Evolutionary conservation across 169 alveolate genomes (phyloP).

Genomic region (Besnoitia besnoiti): DNA sequence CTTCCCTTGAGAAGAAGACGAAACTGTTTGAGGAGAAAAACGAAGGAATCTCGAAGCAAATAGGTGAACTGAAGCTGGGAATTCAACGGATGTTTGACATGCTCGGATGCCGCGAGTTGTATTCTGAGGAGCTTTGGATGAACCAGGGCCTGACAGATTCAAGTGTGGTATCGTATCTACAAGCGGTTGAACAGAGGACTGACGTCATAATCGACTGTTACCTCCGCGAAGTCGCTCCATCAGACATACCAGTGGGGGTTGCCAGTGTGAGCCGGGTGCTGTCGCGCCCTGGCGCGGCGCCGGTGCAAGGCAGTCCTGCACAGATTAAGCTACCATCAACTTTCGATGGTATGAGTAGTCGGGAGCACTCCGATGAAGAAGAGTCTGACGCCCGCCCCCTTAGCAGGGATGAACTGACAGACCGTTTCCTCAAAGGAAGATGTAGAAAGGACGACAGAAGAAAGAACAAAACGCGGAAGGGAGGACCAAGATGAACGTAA

Average conservation of each 20-base stretch:
- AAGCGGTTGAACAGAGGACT: constrained; percentile 36
- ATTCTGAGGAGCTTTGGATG: constrained; percentile 35
- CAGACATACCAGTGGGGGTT: neutral
- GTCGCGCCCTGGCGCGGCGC: neutral
- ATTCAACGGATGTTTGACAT: constrained; percentile 7
- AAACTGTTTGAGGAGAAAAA: neutral
- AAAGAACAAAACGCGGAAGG: constrained; percentile 25
- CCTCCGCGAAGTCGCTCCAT: neutral
- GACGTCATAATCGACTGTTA: neutral
- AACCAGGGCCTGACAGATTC: constrained; percentile 32
- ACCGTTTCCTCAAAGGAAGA: neutral
- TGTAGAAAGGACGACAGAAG: constrained; percentile 1
- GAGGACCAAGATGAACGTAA: neutral
- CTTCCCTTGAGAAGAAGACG: neutral
- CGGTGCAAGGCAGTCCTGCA: neutral
- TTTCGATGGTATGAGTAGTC: constrained; percentile 25
- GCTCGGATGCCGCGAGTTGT: neutral
- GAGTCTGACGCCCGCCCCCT: constrained; percentile 52
- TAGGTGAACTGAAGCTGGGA: constrained; percentile 9
- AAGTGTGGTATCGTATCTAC: neutral
- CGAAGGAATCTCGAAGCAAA: neutral
- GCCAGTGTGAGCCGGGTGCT: neutral
- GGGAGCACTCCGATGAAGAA: constrained; percentile 55
- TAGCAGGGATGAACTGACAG: constrained; percentile 38
- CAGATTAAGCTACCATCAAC: constrained; percentile 59